These are phyloP conservation scores for Talinum fruticosum DNA, from an alignment of 148 eudicot species.

Conservation along the genomic window DNA sequence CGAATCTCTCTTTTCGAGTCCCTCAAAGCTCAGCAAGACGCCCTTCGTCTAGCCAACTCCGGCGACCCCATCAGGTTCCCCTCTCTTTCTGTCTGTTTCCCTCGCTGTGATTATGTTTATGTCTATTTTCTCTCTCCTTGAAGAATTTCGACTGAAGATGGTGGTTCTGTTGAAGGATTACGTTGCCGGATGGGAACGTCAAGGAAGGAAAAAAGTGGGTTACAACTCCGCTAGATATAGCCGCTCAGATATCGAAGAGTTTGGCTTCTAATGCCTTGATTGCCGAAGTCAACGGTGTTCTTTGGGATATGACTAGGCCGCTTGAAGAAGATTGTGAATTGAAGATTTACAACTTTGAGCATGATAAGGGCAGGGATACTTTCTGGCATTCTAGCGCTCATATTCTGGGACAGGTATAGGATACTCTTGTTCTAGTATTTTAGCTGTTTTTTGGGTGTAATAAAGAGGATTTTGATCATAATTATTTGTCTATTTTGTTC, in stretches of 20 bases:
- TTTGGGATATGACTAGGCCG: conserved; percentile 94
- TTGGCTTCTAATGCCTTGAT: conserved; percentile 78
- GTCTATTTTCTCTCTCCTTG: not conserved
- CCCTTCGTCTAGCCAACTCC: conserved; percentile 35
- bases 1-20: conserved; percentile 53
- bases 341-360: conserved; percentile 66
- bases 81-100: not conserved
- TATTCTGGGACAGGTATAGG: conserved; percentile 81
- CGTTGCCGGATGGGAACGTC: conserved; percentile 78
- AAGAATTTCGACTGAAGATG: conserved; percentile 1
- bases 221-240: conserved; percentile 69
- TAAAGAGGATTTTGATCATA: conserved; percentile 9
- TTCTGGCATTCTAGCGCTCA: conserved; percentile 99
- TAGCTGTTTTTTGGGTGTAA: not conserved
- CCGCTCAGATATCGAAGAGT: conserved; percentile 77
- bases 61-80: conserved; percentile 52
- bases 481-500: conserved; percentile 9
- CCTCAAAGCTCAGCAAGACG: conserved; percentile 37
- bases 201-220: conserved; percentile 82
- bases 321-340: conserved; percentile 80
- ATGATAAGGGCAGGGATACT: conserved; percentile 90
- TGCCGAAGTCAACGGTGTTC: conserved; percentile 61
- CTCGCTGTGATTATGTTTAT: not conserved
- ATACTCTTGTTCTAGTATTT: not conserved
- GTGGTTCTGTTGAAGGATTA: conserved; percentile 45